Conservation (phyloP, 306 rosid species). For the Alnus glutinosa region DNA sequence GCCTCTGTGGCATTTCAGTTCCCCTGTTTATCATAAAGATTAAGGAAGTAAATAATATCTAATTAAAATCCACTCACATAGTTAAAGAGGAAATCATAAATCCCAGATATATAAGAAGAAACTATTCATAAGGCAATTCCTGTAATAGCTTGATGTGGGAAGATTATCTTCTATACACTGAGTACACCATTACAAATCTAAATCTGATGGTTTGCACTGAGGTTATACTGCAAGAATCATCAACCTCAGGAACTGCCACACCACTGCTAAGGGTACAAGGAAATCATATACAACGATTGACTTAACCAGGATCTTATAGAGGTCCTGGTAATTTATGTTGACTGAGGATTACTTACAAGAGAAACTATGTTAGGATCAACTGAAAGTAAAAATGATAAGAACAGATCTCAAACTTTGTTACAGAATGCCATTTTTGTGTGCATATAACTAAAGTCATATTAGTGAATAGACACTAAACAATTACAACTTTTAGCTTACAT, state of each 20-base stretch:
- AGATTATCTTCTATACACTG: too few relatives aligned
- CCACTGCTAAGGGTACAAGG: neutral
- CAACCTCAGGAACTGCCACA: neutral
- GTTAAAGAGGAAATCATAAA: neutral
- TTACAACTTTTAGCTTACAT: too few relatives aligned
- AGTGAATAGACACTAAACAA: neutral
- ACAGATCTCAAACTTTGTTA: neutral
- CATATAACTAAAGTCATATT: neutral
- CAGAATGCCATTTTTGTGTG: neutral
- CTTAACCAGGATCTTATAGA: neutral
- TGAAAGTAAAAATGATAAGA: neutral
- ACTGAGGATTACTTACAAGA: neutral
- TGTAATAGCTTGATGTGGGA: neutral
- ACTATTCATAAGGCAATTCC: neutral
- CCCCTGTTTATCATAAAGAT: conserved; percentile 51
- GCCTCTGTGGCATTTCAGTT: conserved; percentile 76
- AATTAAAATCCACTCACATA: neutral
- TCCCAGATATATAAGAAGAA: neutral
- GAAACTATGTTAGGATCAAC: neutral
- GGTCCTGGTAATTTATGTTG: neutral
- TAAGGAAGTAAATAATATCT: neutral
- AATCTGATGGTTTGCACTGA: neutral
- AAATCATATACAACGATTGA: neutral
- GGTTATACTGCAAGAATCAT: neutral
- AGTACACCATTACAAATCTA: too few relatives aligned